A percentile compares a stretch with the other conserved stretches of the same genome.
Evolutionary conservation across 768 basidiomycete species (phyloP).

Genomic region (Xerocomus potaroensis): DNA sequence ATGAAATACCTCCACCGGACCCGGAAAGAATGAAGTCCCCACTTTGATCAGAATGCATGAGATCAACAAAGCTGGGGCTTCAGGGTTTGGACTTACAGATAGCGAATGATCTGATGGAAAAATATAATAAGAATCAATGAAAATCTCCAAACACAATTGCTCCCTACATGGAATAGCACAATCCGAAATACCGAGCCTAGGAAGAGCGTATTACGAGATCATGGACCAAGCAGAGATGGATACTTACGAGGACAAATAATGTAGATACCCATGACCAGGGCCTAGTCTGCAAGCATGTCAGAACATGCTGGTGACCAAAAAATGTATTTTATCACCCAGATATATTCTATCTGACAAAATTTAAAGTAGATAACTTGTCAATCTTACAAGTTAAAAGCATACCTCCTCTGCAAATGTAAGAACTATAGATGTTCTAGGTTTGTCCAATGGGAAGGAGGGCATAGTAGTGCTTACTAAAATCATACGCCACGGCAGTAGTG

Average conservation of each 20-base stretch:
- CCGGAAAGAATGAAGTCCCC: neutral
- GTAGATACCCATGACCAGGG: conserved; percentile 10
- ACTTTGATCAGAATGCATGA: neutral
- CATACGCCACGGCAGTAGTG: too few relatives aligned
- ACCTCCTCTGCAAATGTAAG: conserved; percentile 10
- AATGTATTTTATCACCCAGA: conserved; percentile 3
- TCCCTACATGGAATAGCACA: neutral
- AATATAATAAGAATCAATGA: too few relatives aligned
- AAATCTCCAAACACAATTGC: too few relatives aligned
- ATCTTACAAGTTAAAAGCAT: neutral
- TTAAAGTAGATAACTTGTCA: neutral
- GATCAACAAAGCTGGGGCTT: neutral
- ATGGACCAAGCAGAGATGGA: too few relatives aligned
- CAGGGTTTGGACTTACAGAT: neutral
- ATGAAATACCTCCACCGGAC: too few relatives aligned
- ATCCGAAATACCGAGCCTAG: neutral
- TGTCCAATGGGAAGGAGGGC: too few relatives aligned
- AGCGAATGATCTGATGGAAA: neutral
- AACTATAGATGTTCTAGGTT: neutral
- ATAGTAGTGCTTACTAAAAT: too few relatives aligned
- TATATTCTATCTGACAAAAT: conserved; percentile 8
- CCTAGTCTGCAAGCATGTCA: conserved; percentile 2
- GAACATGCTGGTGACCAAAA: neutral
- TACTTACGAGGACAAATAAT: conserved; percentile 7
- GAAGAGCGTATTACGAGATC: too few relatives aligned